phyloP scores from a whole-genome alignment of 306 rosid species.

The Cercis canadensis region DNA sequence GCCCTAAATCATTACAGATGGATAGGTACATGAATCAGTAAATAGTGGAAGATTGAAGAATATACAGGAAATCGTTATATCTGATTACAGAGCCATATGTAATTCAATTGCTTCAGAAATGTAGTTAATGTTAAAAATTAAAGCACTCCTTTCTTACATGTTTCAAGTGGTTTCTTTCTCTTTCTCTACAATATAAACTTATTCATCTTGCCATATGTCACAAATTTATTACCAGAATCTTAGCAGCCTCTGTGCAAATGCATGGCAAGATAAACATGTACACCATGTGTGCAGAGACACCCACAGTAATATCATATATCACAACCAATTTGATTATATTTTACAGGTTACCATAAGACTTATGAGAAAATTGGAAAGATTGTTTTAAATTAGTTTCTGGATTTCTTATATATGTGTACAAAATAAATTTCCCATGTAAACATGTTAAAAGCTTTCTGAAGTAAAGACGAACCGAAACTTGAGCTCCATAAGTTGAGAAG shows the following conservation, averaged over 20 bases:
- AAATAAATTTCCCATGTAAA: constrained; percentile 30
- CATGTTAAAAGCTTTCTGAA: constrained; percentile 32
- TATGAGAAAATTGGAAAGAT: constrained; percentile 13
- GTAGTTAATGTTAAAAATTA: too few relatives aligned
- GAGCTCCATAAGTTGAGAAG: constrained; percentile 80
- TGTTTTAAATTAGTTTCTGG: constrained; percentile 24
- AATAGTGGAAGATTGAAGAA: too few relatives aligned
- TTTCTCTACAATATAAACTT: too few relatives aligned
- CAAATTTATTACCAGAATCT: too few relatives aligned
- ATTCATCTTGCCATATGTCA: too few relatives aligned
- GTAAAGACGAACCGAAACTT: constrained; percentile 65
- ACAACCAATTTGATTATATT: constrained; percentile 3
- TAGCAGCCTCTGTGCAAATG: background rate
- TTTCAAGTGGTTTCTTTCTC: too few relatives aligned
- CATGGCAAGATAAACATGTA: background rate
- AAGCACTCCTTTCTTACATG: too few relatives aligned
- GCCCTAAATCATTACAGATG: constrained; percentile 61
- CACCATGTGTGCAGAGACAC: too few relatives aligned
- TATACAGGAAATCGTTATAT: too few relatives aligned
- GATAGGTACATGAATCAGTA: constrained; percentile 37
- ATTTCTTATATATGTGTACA: constrained; percentile 12
- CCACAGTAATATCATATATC: background rate
- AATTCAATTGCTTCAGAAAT: too few relatives aligned
- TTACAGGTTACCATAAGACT: constrained; percentile 5
- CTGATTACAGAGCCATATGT: background rate